Conservation (phyloP, 257 asterid species). For the Nicotiana knightiana region DNA sequence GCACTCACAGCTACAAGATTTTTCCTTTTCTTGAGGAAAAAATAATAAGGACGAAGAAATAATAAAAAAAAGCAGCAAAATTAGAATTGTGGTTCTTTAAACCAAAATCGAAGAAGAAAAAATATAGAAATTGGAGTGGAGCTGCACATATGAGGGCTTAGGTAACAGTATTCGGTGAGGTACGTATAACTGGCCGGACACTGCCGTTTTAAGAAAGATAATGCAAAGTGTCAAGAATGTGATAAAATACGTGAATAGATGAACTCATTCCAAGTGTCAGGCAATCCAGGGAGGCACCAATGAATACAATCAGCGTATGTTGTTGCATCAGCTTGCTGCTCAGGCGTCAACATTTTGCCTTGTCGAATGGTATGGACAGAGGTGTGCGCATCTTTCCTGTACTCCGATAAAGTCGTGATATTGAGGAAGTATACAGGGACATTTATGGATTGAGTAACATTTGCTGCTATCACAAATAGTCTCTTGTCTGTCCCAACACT, state of each 20-base stretch:
- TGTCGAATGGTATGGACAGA: slow-evolving; percentile 71
- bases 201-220: neutral
- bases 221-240: slow-evolving; percentile 18
- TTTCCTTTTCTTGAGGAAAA: neutral
- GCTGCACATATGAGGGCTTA: neutral
- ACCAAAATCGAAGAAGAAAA: neutral
- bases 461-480: slow-evolving; percentile 38
- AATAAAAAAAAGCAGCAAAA: neutral
- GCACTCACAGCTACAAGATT: neutral
- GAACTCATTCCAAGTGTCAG: slow-evolving; percentile 76
- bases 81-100: neutral
- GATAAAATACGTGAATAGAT: slow-evolving; percentile 31
- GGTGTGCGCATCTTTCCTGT: slow-evolving; percentile 76
- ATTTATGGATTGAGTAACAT: slow-evolving; percentile 49
- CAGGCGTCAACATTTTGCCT: slow-evolving; percentile 52
- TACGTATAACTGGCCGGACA: neutral
- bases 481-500: slow-evolving; percentile 60
- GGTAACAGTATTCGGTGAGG: neutral
- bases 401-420: slow-evolving; percentile 60
- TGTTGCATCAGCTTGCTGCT: slow-evolving; percentile 59
- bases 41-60: neutral
- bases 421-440: slow-evolving; percentile 45
- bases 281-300: slow-evolving; percentile 85
- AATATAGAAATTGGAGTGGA: neutral
- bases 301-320: slow-evolving; percentile 72